Percentiles rank a stretch among this genome's conserved stretches.
Evolutionary conservation across 805 yeast species (phyloP).

Genomic region (Zygoascus flipseniorum): DNA sequence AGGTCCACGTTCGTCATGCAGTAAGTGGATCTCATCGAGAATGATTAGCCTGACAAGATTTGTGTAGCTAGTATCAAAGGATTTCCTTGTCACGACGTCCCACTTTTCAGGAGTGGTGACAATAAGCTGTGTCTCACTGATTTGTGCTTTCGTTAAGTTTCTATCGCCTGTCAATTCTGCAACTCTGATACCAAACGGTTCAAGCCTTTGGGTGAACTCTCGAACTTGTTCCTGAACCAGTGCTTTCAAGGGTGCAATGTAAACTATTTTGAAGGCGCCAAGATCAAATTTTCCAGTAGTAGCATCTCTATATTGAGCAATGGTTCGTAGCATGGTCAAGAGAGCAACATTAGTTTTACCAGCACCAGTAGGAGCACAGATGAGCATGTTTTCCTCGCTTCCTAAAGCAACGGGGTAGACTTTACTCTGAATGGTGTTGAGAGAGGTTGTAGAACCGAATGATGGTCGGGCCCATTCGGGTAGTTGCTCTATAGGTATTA

Average conservation of each 20-base stretch:
- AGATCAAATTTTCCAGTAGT: conserved; percentile 43
- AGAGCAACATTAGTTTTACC: conserved; percentile 97
- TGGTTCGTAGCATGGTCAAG: conserved; percentile 59
- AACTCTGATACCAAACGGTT: conserved; percentile 58
- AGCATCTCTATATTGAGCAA: conserved; percentile 43
- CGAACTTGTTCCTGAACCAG: conserved; percentile 91
- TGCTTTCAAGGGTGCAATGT: conserved; percentile 90
- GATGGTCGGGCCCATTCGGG: conserved; percentile 80
- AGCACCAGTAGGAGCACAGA: conserved; percentile 98
- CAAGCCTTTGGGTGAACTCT: conserved; percentile 66
- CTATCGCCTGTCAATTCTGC: conserved; percentile 90
- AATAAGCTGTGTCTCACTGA: conserved; percentile 67
- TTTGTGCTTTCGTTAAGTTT: conserved; percentile 64
- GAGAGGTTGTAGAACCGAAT: conserved; percentile 48
- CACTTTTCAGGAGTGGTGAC: conserved; percentile 97
- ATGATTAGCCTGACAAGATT: conserved; percentile 61
- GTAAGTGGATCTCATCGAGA: conserved; percentile 85
- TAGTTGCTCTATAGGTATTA: conserved; percentile 51
- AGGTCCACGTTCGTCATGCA: conserved; percentile 94
- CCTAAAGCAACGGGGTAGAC: conserved; percentile 73
- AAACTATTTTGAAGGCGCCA: conserved; percentile 64
- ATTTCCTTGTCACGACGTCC: conserved; percentile 90
- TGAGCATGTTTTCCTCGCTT: conserved; percentile 59
- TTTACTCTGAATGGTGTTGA: conserved; percentile 78
- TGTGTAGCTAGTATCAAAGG: conserved; percentile 55